These are phyloP conservation scores for Mortierella hygrophila DNA, from an alignment of 192 early-diverging fungal species.

Conservation along the genomic window DNA sequence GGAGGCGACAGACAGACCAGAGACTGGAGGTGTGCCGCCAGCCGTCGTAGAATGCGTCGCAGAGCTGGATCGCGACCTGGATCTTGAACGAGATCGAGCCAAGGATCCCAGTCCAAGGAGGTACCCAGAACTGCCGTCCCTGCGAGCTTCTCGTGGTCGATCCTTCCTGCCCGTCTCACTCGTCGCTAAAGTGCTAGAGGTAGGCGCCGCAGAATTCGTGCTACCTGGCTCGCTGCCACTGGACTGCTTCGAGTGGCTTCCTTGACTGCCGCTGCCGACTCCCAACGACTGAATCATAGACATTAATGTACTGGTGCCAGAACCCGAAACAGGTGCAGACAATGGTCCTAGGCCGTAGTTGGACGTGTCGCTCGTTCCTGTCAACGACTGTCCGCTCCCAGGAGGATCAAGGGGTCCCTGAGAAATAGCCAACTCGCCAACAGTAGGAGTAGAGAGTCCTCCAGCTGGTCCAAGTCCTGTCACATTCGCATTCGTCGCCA, in stretches of 20 bases:
- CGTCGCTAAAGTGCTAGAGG: not conserved
- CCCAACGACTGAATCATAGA: conserved; percentile 51
- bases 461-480: not conserved
- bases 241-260: conserved; percentile 10
- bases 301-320: conserved; percentile 21
- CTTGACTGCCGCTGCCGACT: conserved; percentile 1
- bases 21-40: not conserved
- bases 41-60: conserved; percentile 14
- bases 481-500: not conserved
- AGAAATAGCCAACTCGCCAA: not conserved
- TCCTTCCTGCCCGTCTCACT: conserved; percentile 15
- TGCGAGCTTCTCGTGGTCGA: conserved; percentile 19
- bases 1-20: not conserved
- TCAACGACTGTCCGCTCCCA: not conserved
- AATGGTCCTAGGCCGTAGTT: not conserved
- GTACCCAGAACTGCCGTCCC: conserved; percentile 40
- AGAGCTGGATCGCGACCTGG: conserved; percentile 33
- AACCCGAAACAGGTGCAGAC: not conserved
- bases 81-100: conserved; percentile 16
- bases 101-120: conserved; percentile 41
- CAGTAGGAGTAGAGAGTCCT: not conserved
- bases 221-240: not conserved
- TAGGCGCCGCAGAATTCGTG: not conserved
- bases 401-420: not conserved
- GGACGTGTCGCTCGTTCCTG: not conserved